Percentiles rank a stretch among this genome's conserved stretches.
Conservation (phyloP, 768 basidiomycete genomes). For the Naematelia aurantialba region DNA sequence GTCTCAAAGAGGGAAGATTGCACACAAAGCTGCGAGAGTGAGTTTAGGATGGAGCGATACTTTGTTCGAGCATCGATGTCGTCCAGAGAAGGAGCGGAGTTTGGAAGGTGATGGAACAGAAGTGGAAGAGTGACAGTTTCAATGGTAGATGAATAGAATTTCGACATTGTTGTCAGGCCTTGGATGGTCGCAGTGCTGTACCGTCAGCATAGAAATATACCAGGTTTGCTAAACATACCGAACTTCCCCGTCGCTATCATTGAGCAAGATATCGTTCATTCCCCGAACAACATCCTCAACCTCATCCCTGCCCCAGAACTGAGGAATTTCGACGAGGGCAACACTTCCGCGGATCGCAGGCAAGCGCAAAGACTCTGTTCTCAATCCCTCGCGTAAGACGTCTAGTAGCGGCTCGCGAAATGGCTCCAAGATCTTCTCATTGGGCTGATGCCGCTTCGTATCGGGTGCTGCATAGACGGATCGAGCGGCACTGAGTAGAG, state of each 20-base stretch:
- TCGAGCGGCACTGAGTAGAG: slow-evolving; percentile 51
- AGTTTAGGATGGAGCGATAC: slow-evolving; percentile 65
- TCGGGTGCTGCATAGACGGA: slow-evolving; percentile 51
- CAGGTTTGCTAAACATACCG: slow-evolving; percentile 19
- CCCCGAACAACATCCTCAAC: slow-evolving; percentile 73
- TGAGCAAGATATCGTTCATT: slow-evolving; percentile 64
- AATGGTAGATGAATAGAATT: slow-evolving; percentile 62
- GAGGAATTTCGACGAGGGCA: slow-evolving; percentile 60
- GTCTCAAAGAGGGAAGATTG: slow-evolving; percentile 77
- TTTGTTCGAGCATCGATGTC: slow-evolving; percentile 59
- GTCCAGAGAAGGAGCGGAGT: slow-evolving; percentile 59
- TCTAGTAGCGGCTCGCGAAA: slow-evolving; percentile 68
- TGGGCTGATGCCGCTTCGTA: slow-evolving; percentile 25
- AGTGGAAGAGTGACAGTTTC: slow-evolving; percentile 72
- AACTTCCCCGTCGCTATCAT: slow-evolving; percentile 58
- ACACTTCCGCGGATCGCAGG: slow-evolving; percentile 35
- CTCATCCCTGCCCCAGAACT: slow-evolving; percentile 68
- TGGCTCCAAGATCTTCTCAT: slow-evolving; percentile 55
- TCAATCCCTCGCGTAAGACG: slow-evolving; percentile 34
- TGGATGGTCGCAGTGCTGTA: slow-evolving; percentile 41
- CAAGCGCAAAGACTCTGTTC: slow-evolving; percentile 33
- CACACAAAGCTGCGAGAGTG: slow-evolving; percentile 68
- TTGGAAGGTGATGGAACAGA: slow-evolving; percentile 72
- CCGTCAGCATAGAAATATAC: slow-evolving; percentile 1
- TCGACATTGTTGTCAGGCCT: slow-evolving; percentile 51